phyloP scores from a whole-genome alignment of 2,329 filamentous ascomycete genomes.

The Alternaria panax region DNA sequence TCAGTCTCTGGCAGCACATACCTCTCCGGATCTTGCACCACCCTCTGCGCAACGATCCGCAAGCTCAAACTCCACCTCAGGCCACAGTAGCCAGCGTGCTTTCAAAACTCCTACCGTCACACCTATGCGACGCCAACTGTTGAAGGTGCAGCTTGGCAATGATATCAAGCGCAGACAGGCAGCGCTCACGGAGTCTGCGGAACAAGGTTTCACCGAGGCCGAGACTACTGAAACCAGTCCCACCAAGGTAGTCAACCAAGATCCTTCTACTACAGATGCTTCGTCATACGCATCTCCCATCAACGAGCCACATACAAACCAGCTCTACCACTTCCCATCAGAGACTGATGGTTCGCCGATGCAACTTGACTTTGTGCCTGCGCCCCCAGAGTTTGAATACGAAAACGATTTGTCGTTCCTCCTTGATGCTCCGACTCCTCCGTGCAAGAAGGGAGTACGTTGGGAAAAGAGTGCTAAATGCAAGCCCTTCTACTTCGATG shows the following conservation, averaged over 20 bases:
- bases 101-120: conserved; percentile 4
- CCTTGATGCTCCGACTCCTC: conserved; percentile 17
- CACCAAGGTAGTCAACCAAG: conserved; percentile 11
- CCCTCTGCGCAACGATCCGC: not conserved
- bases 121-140: conserved; percentile 20
- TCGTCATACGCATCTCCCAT: not conserved
- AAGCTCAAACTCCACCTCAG: not conserved
- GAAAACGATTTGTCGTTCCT: conserved; percentile 28
- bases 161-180: conserved; percentile 10
- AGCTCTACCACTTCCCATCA: not conserved
- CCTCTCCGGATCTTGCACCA: not conserved
- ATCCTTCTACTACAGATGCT: conserved; percentile 16
- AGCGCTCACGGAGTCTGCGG: conserved; percentile 9
- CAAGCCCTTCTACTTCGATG: conserved; percentile 30
- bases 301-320: not conserved
- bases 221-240: conserved; percentile 7
- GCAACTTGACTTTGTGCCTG: not conserved
- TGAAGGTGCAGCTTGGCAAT: conserved; percentile 17
- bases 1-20: not conserved
- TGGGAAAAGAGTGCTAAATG: conserved; percentile 20
- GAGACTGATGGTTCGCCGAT: not conserved
- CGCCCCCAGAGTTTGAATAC: conserved; percentile 14
- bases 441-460: conserved; percentile 18
- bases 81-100: not conserved
- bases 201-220: conserved; percentile 15